Base-by-base conservation (phyloP, 345 rosid species). In the Laguncularia racemosa region DNA sequence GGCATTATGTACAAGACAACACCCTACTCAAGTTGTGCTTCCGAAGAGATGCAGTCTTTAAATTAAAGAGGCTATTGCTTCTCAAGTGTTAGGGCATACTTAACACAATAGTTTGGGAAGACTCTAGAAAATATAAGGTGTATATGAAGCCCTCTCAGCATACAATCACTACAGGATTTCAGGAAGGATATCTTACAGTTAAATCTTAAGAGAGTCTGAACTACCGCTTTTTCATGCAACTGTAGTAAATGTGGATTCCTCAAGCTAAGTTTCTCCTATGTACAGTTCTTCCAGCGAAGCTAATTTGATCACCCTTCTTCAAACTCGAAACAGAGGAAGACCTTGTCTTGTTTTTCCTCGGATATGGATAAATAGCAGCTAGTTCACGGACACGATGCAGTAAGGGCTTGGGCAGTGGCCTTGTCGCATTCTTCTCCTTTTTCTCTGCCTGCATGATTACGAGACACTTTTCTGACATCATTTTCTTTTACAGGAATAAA, bases 291-390 rank as follows among this genome's bases (percentile, higher is more conserved):
- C 71, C 71, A 50, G 63, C 67, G 17, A 71, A 64, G 61, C 63
- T 56, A 59, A 63, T 53, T 38, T 59, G 65, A 53, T 45, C 57
- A 57, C 51, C 62, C 62, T 71, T 58, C 46, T 67, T 46, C 53
- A 47, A 57, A 26, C 56, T 33, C 14, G 53, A 46, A 21, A 59
- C 70, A 40, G 53, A 53, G 62, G 67, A 15, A 3, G 75, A 20
- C 45, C 55, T 54, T 20, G 59, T 16, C 44, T 56, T 19, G 17
- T 38, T 63, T 60, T 65, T 76, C 44, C 82, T 76, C 20, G 92
- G 86, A 72, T 83, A 84, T 21, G 92, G 95, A 73, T 89, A 91
- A 52, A 80, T 57, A 1, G 75, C 58, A 1, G 91, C 93, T 52
- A 92, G 86, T 72, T 92, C 97, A 44, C 67, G 59, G 62, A 92